These are phyloP conservation scores for Aspergillus ochraceoroseus DNA, from an alignment of 2,329 filamentous ascomycete species.

Conservation along the genomic window DNA sequence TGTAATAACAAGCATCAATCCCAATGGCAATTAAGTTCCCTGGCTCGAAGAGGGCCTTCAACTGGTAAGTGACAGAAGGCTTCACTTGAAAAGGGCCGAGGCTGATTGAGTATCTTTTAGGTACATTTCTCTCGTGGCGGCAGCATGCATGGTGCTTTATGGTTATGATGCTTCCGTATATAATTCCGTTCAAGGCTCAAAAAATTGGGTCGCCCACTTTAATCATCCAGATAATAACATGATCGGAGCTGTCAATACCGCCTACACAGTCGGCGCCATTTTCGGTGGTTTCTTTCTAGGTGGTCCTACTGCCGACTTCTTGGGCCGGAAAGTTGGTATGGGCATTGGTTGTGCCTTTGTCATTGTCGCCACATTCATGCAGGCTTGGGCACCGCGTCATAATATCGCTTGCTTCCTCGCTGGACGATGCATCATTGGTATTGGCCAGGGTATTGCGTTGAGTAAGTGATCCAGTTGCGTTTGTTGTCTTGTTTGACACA, in stretches of 20 bases:
- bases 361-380: constrained; percentile 64
- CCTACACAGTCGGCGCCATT: constrained; percentile 67
- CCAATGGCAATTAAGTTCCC: constrained; percentile 20
- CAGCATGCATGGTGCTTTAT: constrained; percentile 70
- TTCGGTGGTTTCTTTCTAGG: constrained; percentile 65
- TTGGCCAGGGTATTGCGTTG: constrained; percentile 64
- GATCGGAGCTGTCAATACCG: constrained; percentile 60
- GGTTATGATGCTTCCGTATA: constrained; percentile 71
- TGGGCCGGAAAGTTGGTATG: constrained; percentile 63
- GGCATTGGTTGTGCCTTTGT: constrained; percentile 59
- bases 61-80: constrained; percentile 23
- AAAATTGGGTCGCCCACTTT: constrained; percentile 63
- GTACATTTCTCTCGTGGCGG: constrained; percentile 66
- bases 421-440: constrained; percentile 63
- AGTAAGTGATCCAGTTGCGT: constrained; percentile 38
- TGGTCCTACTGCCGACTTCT: constrained; percentile 58
- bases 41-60: constrained; percentile 30
- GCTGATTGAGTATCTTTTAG: constrained; percentile 24
- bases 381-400: constrained; percentile 58
- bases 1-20: constrained; percentile 13
- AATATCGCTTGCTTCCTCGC: constrained; percentile 63
- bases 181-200: constrained; percentile 65
- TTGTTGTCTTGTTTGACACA: neutral
- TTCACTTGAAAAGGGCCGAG: neutral
- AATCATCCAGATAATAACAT: constrained; percentile 43